Evolutionary conservation across 2,329 filamentous ascomycete genomes (phyloP).

Genomic region (Chrysoporthe cubensis): DNA sequence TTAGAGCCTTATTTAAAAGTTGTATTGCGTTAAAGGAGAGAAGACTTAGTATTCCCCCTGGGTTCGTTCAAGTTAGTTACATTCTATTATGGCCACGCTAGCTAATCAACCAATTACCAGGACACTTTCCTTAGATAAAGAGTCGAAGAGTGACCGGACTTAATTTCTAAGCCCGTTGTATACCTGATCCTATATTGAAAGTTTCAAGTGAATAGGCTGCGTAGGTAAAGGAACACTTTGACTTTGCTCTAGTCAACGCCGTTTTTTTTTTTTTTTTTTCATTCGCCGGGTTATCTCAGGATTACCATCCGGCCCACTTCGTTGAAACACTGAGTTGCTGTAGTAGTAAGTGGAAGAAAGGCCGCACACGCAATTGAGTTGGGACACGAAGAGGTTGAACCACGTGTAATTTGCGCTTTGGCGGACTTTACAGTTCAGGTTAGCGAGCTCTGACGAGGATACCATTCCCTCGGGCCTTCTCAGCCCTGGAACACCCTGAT

Average conservation of each 20-base stretch:
- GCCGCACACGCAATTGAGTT: not conserved
- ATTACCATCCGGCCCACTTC: not conserved
- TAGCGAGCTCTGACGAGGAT: not conserved
- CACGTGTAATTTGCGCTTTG: not conserved
- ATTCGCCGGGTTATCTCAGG: too few species aligned
- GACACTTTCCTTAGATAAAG: not conserved
- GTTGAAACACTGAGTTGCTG: not conserved
- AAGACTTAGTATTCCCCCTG: not conserved
- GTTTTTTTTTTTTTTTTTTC: too few species aligned
- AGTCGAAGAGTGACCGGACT: not conserved
- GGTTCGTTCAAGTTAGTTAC: not conserved
- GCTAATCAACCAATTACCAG: not conserved
- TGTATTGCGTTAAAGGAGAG: not conserved
- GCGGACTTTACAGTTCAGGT: too few species aligned
- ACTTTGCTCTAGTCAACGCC: not conserved
- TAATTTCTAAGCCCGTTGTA: not conserved
- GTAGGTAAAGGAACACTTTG: not conserved
- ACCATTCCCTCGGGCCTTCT: not conserved
- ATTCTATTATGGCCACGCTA: not conserved
- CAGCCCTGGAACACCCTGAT: too few species aligned
- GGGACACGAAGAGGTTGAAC: not conserved
- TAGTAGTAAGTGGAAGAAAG: not conserved
- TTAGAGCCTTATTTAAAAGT: not conserved
- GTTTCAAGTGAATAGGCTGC: not conserved
- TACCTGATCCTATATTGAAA: too few species aligned